Conservation (phyloP, 2,329 filamentous ascomycete species). For the Fusarium metavorans region DNA sequence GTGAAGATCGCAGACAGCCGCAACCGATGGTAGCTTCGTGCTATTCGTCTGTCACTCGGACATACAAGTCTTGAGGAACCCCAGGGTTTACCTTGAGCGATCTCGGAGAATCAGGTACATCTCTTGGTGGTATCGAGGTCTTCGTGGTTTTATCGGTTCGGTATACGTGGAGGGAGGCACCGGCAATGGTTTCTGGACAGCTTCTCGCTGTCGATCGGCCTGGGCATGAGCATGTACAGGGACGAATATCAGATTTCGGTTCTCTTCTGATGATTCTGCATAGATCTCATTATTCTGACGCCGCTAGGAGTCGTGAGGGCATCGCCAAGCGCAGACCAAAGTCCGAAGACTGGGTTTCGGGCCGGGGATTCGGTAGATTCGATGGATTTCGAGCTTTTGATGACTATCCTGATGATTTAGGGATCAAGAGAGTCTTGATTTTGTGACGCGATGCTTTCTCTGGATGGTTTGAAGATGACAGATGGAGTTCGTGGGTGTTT, state of each 20-base stretch:
- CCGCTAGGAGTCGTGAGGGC: background rate
- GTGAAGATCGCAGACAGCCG: background rate
- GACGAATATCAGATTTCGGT: accelerated
- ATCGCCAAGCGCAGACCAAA: background rate
- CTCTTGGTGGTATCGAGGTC: background rate
- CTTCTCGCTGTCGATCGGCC: background rate
- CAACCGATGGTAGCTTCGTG: background rate
- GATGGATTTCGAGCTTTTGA: background rate
- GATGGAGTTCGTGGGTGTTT: background rate
- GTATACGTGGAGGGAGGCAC: no score
- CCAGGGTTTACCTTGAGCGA: background rate
- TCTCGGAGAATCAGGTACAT: background rate
- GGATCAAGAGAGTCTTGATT: background rate
- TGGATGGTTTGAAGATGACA: background rate
- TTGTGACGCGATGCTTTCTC: background rate
- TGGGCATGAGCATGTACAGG: background rate
- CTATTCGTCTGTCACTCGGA: background rate
- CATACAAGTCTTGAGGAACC: no score
- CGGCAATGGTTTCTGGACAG: background rate
- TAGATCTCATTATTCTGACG: no score
- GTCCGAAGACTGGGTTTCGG: no score
- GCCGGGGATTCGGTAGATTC: background rate
- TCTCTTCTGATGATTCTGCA: no score
- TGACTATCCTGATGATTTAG: background rate
- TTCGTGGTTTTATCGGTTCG: background rate